Conservation (phyloP, 2,329 filamentous ascomycete genomes). For the Zymoseptoria crescenta region DNA sequence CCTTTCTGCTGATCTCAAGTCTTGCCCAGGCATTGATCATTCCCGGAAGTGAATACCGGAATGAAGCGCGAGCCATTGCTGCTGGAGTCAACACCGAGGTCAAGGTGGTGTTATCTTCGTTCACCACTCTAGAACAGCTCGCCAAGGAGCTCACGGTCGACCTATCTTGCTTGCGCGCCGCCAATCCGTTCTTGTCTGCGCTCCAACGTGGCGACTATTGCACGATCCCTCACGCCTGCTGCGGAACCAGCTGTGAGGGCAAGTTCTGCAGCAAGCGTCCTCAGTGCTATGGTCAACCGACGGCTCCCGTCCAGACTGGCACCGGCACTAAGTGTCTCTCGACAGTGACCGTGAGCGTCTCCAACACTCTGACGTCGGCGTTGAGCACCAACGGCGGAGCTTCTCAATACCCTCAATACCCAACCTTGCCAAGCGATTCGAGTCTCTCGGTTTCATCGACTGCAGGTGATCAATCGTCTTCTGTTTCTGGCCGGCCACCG, state of each 20-base stretch:
- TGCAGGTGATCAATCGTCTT: neutral
- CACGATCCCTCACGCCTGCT: neutral
- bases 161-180: neutral
- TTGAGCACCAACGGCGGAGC: too few relatives aligned
- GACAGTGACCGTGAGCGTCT: too few relatives aligned
- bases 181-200: neutral
- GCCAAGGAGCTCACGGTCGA: neutral
- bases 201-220: neutral
- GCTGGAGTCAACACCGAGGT: neutral
- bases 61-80: neutral
- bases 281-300: neutral
- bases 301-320: neutral
- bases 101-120: neutral
- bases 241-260: neutral
- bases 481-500: neutral
- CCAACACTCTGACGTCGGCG: too few relatives aligned
- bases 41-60: neutral
- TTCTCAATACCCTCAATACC: too few relatives aligned
- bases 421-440: neutral
- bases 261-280: neutral
- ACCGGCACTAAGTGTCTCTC: neutral
- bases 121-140: neutral
- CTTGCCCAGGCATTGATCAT: neutral
- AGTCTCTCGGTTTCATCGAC: neutral
- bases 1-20: neutral